Evolutionary conservation across 768 basidiomycete genomes (phyloP), one percentile per base, ranked within the genome.

Genomic region (Fistulinella prunicolor): DNA sequence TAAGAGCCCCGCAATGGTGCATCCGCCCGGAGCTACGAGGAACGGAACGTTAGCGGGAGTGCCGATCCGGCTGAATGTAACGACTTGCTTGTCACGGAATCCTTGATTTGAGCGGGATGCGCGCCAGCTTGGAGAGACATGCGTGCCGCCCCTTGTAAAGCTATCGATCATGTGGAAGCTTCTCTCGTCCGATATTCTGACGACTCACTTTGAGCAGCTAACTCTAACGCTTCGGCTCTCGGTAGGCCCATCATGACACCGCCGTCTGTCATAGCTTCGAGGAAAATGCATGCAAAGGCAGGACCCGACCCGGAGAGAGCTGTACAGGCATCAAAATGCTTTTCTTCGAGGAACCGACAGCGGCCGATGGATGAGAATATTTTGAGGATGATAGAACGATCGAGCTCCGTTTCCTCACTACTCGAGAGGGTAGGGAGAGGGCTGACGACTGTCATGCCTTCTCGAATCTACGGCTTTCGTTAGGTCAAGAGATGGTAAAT

Each of bases 191-290:
- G 9, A 9, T 19, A 24, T 42, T 14, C 24, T 13, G 28, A 17
- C 19, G 14, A 70, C 83, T 59, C 63, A 96, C 95, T 93, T 70
- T 99, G 96, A 38, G 95, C 83, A 41, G 96, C 95, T 43, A 99
- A 72, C 65, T 99, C 96, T 36, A 98, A 70, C 5, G 96, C 94
- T 67, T 97, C 96, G 2, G 83, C 81, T 52, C 96, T 76, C 3
- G 96, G 96, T 43, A 99, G 71, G 24, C 96, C 96, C 96, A 98
- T 98, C 95, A 99, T 98, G 38, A 98, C 96, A 37, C 94, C 96
- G 22, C 96, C 96, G 66, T 98, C 96, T 1, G 93, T 87, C 94
- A 99, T 96, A 0, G 96, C 95, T 68, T 99, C 96, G 54, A 99
- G 76, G 60, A 98, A 92, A 41, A 98, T 84, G 57, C 92, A 94